These are phyloP conservation scores for Entophlyctis helioformis DNA, from an alignment of 192 early-diverging fungal genomes.

Conservation along the genomic window DNA sequence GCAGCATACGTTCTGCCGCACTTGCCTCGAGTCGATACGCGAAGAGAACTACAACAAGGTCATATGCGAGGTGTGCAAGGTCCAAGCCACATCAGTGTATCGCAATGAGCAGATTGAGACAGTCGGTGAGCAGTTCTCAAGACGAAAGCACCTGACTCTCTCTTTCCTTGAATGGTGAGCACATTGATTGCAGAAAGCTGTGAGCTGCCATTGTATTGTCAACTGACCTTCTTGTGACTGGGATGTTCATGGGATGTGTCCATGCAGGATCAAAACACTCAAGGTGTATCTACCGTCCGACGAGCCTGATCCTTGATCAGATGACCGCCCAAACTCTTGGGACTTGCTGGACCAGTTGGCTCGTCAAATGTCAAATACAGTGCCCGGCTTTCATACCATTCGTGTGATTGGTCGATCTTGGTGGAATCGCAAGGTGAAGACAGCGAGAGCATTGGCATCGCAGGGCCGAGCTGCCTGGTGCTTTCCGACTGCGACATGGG, in stretches of 20 bases:
- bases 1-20: conserved; percentile 40
- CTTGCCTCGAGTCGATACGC: conserved; percentile 27
- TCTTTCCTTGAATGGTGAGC: conserved; percentile 33
- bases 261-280: conserved; percentile 20
- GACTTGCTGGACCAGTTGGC: too few relatives aligned
- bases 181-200: not conserved
- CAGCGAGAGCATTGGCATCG: too few relatives aligned
- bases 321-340: too few relatives aligned
- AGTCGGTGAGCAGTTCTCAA: conserved; percentile 34
- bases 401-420: too few relatives aligned
- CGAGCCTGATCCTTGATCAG: too few relatives aligned
- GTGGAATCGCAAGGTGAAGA: too few relatives aligned
- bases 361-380: too few relatives aligned
- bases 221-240: not conserved
- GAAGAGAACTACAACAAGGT: conserved; percentile 42
- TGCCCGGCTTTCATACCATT: too few relatives aligned
- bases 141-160: conserved; percentile 27
- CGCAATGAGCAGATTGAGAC: conserved; percentile 35
- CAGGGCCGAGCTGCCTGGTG: too few relatives aligned
- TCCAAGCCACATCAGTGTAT: conserved; percentile 19
- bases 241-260: not conserved
- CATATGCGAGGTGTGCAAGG: conserved; percentile 28
- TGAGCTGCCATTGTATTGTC: not conserved
- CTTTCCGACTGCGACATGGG: too few relatives aligned
- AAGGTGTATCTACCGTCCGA: conserved; percentile 27